Evolutionary conservation across 805 yeast species (phyloP), one percentile per base, ranked within the genome.

Genomic region (Ogataea ganodermae): DNA sequence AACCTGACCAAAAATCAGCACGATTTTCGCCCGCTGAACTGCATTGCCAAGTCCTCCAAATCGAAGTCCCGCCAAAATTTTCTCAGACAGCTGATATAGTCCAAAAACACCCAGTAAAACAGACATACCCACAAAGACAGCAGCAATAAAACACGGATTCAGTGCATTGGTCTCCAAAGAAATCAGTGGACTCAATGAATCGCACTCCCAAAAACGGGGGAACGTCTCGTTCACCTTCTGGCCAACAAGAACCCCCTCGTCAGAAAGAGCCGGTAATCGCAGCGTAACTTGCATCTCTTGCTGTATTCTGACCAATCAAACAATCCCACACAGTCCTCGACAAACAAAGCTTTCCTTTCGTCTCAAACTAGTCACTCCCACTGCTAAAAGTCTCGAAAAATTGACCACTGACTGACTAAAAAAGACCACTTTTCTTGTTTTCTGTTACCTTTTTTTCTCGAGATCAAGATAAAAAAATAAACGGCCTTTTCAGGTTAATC

Each of bases 121-220:
- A 1, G 65, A 36, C 2, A 48, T 21, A 4, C 23, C n/a, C 1
- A 42, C 46, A 35, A 53, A 52, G 5, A 60, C 35, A 13, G 58
- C 20, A 1, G 64, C 54, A 5, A 64, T 44, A 51, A 68, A 68
- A 44, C 70, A 66, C 6, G 66, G 65, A 17, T 55, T 63, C 37
- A 68, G 35, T 1, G 68, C 56, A 44, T 60, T 66, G 5, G 60
- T 44, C 12, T 43, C n/a, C 6, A 53, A 47, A 3, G 58, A 53
- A 3, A 54, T 30, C 18, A 66, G 43, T 1, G 70, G 70, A 3
- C 30, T n/a, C 31, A 54, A 57, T 14, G 59, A 48, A 10, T 35
- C 28, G 31, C 59, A 51, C 39, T 45, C 48, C n/a, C 13, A 17
- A 14, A 36, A 3, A 7, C 13, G 30, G 23, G 14, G n/a, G n/a